Evolutionary conservation across 768 basidiomycete species (phyloP), one percentile per base, ranked within the genome.

Genomic region (Mycena crocata): DNA sequence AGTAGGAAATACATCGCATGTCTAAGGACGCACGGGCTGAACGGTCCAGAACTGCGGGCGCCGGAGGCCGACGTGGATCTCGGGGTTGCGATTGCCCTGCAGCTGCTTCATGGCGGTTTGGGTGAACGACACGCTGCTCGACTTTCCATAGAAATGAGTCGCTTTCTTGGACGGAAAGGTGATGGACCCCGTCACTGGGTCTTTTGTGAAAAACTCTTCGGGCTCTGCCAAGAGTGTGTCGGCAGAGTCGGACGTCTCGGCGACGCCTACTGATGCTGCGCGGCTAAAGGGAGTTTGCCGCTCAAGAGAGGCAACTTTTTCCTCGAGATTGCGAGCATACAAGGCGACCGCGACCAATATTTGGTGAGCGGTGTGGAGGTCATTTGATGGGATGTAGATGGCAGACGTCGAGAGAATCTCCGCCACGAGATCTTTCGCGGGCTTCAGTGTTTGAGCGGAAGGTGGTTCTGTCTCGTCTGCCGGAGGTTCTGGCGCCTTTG

Each of bases 281-380:
- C n/a, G n/a, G n/a, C n/a, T n/a, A n/a, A n/a, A n/a, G n/a, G n/a
- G n/a, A n/a, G n/a, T 24, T n/a, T 57, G 21, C 3, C 31, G 45
- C 13, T n/a, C 30, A 1, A 60, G 48, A 5, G 35, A 21, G 12
- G 48, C 46, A 12, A 60, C 23, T 3, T 15, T 60, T 12, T 51
- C 30, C 40, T 62, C 60, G 13, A 62, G 34, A n/a, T 9, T 21
- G n/a, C 60, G 60, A 15, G 60, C 50, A 21, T 62, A 62, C 14
- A 23, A 21, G 1, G 60, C 60, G 12, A 62, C 60, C 17, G 31
- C 28, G 42, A 51, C 30, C 2, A 62, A 35, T 2, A 62, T 42
- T 24, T 32, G 12, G 24, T 62, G 30, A 8, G 17, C 17, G 3
- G 24, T 4, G 24, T 3, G 14, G 32, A 17, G 30, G 40, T 64